These are phyloP conservation scores for Citrus sp. DNA, from an alignment of 345 rosid species.

Conservation along the genomic window DNA sequence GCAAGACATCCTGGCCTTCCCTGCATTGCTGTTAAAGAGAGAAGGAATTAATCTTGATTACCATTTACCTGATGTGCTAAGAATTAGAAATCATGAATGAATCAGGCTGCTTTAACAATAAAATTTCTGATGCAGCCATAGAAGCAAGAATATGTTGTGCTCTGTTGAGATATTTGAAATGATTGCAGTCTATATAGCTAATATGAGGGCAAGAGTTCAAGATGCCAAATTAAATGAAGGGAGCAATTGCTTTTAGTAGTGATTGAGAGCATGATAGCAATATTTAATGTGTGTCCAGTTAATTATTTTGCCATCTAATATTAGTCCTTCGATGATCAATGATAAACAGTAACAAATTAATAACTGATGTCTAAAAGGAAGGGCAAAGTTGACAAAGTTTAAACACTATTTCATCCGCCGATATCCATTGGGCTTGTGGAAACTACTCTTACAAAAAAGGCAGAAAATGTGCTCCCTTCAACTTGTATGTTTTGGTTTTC, in stretches of 20 bases:
- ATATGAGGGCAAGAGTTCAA: background rate
- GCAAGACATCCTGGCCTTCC: slow-evolving; percentile 78
- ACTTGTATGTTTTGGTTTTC: background rate
- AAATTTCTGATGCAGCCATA: background rate
- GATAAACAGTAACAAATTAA: background rate
- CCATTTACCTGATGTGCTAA: background rate
- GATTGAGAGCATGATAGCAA: background rate
- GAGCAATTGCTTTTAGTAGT: background rate
- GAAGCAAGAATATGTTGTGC: background rate
- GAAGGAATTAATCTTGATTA: slow-evolving; percentile 11
- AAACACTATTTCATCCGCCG: background rate
- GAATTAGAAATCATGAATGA: background rate
- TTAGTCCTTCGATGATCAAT: background rate
- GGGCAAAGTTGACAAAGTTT: background rate
- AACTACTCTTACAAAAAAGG: background rate
- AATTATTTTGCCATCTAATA: background rate
- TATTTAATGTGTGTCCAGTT: background rate
- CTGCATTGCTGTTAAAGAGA: slow-evolving; percentile 66
- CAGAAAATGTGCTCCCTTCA: background rate
- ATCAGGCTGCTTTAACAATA: background rate
- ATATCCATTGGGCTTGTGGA: background rate
- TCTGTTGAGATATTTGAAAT: background rate
- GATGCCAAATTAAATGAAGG: background rate
- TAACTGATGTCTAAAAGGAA: background rate
- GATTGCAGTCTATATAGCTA: background rate